Evolutionary conservation across 345 rosid genomes (phyloP).

Genomic region (Pseudoturritis turrita): DNA sequence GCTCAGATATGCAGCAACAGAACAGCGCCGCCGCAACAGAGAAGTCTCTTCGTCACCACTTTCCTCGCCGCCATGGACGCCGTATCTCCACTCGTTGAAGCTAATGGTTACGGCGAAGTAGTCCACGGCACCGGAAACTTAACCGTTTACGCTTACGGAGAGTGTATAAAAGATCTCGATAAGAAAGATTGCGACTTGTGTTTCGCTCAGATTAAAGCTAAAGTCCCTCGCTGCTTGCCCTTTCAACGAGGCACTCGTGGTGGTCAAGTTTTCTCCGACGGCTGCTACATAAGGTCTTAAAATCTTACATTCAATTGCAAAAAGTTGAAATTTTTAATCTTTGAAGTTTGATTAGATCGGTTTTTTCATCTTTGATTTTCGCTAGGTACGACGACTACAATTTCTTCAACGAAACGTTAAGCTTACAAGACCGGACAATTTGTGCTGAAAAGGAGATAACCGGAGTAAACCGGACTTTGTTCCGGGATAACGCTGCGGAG

Average conservation of each 20-base stretch:
- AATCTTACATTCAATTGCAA: neutral
- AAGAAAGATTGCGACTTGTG: constrained; percentile 68
- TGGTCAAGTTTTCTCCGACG: constrained; percentile 68
- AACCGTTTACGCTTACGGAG: constrained; percentile 66
- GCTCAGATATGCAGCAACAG: constrained; percentile 59
- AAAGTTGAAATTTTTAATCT: neutral
- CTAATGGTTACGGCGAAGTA: constrained; percentile 41
- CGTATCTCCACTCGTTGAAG: constrained; percentile 37
- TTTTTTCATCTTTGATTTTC: neutral
- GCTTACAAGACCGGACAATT: constrained; percentile 34
- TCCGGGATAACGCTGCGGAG: constrained; percentile 38
- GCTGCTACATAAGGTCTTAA: constrained; percentile 55
- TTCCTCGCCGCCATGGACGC: constrained; percentile 55
- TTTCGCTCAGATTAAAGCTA: constrained; percentile 71
- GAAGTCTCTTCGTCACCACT: constrained; percentile 39
- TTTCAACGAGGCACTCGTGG: constrained; percentile 67
- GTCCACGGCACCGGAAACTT: constrained; percentile 40
- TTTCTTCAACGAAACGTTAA: constrained; percentile 59
- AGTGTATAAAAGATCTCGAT: constrained; percentile 78
- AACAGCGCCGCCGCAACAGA: constrained; percentile 39
- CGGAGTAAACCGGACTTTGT: constrained; percentile 48
- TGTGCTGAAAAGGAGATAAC: constrained; percentile 45
- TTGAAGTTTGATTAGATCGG: neutral
- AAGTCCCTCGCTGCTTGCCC: constrained; percentile 63
- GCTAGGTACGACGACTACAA: constrained; percentile 54